Percentiles rank a stretch among this genome's conserved stretches.
These are phyloP conservation scores for Glutinoglossum americanum DNA, from an alignment of 495 filamentous ascomycete species.

Conservation along the genomic window DNA sequence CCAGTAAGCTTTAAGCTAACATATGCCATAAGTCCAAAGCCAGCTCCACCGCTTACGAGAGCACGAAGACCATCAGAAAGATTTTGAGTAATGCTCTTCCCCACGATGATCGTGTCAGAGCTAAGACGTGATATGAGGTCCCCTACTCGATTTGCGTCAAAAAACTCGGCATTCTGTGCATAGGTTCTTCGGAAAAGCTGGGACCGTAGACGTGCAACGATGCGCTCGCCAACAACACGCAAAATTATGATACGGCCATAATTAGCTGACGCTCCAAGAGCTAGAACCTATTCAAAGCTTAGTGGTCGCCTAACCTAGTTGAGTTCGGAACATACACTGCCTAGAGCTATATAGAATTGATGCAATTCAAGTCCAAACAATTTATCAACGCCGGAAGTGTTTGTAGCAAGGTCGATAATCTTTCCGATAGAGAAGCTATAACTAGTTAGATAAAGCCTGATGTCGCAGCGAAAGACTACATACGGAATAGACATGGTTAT, in stretches of 20 bases:
- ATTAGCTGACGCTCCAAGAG: constrained; percentile 62
- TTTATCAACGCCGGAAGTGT: constrained; percentile 27
- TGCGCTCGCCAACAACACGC: constrained; percentile 84
- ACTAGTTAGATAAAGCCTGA: neutral
- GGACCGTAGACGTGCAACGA: constrained; percentile 73
- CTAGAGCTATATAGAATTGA: constrained; percentile 63
- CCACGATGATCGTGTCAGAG: constrained; percentile 90
- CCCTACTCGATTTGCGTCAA: constrained; percentile 90
- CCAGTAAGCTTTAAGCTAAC: constrained; percentile 79
- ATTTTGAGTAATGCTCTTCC: constrained; percentile 96
- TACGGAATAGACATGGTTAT: constrained; percentile 80
- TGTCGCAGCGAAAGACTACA: neutral
- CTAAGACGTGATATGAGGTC: constrained; percentile 88
- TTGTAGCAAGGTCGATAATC: constrained; percentile 72
- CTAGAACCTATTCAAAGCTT: constrained; percentile 22
- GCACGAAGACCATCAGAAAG: constrained; percentile 82
- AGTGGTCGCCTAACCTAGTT: neutral
- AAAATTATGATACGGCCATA: constrained; percentile 87
- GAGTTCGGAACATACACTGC: constrained; percentile 7
- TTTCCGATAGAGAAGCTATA: constrained; percentile 65
- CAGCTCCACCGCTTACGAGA: constrained; percentile 68
- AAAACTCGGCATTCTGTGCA: constrained; percentile 92
- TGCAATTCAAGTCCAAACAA: constrained; percentile 53
- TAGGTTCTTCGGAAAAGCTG: constrained; percentile 80
- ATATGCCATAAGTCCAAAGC: constrained; percentile 78